Evolutionary conservation across 306 rosid genomes (phyloP).

Genomic region (Betula pendula): DNA sequence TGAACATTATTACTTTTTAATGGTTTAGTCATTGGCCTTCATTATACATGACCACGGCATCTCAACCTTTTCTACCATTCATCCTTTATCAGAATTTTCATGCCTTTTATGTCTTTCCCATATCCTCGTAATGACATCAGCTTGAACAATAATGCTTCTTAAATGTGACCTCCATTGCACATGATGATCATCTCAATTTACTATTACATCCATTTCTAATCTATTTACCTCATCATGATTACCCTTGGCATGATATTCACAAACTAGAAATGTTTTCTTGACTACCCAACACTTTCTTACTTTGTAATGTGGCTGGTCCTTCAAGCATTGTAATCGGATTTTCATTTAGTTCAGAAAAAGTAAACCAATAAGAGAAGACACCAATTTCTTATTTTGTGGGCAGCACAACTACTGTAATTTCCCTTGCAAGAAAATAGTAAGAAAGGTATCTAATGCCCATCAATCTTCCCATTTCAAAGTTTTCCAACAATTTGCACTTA

Average conservation of each 20-base stretch:
- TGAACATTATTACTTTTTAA: too few relatives aligned
- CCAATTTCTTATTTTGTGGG: background rate
- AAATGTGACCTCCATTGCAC: background rate
- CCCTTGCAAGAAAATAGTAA: background rate
- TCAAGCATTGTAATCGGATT: background rate
- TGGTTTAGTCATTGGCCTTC: too few relatives aligned
- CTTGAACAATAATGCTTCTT: background rate
- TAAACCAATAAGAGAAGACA: background rate
- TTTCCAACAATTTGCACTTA: background rate
- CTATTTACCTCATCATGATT: background rate
- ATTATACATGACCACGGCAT: too few relatives aligned
- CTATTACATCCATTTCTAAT: too few relatives aligned
- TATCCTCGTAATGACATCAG: background rate
- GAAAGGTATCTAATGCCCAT: background rate
- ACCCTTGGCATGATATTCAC: too few relatives aligned
- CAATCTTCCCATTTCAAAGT: background rate
- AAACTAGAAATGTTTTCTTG: background rate
- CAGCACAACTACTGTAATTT: background rate
- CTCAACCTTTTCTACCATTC: too few relatives aligned
- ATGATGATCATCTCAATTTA: background rate
- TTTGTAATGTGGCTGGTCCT: background rate
- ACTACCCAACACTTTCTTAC: background rate
- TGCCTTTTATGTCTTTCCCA: background rate
- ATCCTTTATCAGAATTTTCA: too few relatives aligned
- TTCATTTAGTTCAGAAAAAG: background rate